Conservation (phyloP, 2,329 filamentous ascomycete species). For the Aspergillus piperis region DNA sequence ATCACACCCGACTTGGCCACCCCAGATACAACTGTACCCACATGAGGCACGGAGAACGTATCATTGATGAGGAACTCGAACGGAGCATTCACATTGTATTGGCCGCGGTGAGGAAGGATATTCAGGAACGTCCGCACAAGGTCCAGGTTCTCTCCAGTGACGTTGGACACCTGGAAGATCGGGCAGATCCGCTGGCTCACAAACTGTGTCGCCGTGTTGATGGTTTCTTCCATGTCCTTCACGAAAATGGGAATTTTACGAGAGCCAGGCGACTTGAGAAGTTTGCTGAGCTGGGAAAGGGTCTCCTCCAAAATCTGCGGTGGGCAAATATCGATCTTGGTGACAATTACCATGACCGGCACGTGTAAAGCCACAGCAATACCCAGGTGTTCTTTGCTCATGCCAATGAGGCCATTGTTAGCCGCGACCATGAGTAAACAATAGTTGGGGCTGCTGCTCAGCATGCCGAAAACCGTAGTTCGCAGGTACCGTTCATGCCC, state of each 20-base stretch:
- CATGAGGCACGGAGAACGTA: constrained; percentile 96
- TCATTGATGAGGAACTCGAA: constrained; percentile 98
- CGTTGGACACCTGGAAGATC: constrained; percentile 97
- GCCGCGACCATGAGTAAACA: constrained; percentile 97
- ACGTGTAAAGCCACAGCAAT: constrained; percentile 94
- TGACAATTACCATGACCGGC: constrained; percentile 95
- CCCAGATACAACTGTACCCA: constrained; percentile 92
- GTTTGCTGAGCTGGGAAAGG: constrained; percentile 84
- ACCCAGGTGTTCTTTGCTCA: constrained; percentile 97
- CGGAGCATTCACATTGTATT: constrained; percentile 82
- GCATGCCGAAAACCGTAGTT: constrained; percentile 91
- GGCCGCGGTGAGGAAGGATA: constrained; percentile 89
- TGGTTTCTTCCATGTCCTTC: constrained; percentile 84
- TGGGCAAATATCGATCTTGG: constrained; percentile 97
- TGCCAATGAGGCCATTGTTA: constrained; percentile 94
- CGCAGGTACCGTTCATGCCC: constrained; percentile 94
- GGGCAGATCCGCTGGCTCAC: constrained; percentile 94
- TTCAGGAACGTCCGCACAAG: constrained; percentile 92
- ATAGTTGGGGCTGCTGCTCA: constrained; percentile 95
- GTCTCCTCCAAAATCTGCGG: constrained; percentile 94
- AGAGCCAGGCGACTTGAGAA: constrained; percentile 89
- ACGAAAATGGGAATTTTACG: constrained; percentile 96
- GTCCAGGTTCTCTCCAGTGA: constrained; percentile 88
- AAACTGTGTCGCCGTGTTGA: constrained; percentile 94
- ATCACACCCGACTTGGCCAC: constrained; percentile 86